A percentile compares a stretch with the other conserved stretches of the same genome.
These are phyloP conservation scores for Lunularia cruciata DNA, from an alignment of 225 moss, liverwort and hornwort species.

Conservation along the genomic window DNA sequence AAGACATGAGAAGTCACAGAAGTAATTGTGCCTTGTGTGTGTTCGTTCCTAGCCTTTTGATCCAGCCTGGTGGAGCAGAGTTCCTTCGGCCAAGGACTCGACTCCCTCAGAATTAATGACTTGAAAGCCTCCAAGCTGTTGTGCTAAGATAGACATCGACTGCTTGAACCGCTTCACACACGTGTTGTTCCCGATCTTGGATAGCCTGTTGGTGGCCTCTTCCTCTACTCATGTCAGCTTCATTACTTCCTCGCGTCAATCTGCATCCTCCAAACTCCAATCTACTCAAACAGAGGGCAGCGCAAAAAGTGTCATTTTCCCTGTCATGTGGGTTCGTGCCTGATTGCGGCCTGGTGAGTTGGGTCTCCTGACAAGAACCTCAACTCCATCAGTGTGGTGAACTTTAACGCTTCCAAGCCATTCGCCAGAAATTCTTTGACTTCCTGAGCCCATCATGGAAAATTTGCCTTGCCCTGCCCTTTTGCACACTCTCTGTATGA, in stretches of 20 bases:
- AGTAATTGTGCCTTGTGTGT: not conserved
- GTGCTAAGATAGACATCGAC: not conserved
- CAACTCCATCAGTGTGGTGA: conserved; percentile 6
- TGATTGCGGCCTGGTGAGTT: conserved; percentile 22
- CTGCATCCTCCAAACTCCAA: not conserved
- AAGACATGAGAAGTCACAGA: not conserved
- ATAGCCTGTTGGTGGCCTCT: not conserved
- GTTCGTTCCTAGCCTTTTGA: not conserved
- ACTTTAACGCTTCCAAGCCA: conserved; percentile 4
- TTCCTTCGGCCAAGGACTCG: conserved; percentile 1
- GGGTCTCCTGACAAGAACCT: not conserved
- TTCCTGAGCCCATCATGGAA: not conserved
- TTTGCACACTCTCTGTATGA: conserved; percentile 2
- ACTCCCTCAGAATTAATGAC: not conserved
- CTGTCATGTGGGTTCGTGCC: conserved; percentile 11
- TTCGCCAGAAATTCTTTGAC: conserved; percentile 9
- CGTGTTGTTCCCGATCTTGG: not conserved
- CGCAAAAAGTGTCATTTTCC: not conserved
- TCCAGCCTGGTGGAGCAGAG: conserved; percentile 12
- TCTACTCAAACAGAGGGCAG: not conserved
- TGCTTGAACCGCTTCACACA: conserved; percentile 5
- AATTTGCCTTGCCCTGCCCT: not conserved
- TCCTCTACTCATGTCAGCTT: not conserved
- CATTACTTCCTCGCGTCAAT: not conserved
- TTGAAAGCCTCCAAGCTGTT: conserved; percentile 16